Conservation (phyloP, 2,329 filamentous ascomycete species). For the Teratosphaeria zuluensis region DNA sequence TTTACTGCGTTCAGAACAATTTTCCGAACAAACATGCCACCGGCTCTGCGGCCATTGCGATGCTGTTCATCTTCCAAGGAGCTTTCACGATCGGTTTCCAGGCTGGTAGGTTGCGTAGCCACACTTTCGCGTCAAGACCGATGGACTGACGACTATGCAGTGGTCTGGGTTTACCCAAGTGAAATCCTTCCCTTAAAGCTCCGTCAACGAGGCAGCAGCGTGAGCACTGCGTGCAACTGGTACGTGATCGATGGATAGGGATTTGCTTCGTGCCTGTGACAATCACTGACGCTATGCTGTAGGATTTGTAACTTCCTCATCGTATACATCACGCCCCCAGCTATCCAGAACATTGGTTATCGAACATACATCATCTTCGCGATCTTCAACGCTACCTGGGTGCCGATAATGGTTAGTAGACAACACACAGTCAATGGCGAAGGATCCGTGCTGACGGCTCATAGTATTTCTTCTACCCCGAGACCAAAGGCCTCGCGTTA, state of each 20-base stretch:
- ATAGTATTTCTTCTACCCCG: conserved; percentile 44
- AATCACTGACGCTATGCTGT: conserved; percentile 2
- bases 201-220: not conserved
- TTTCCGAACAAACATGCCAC: conserved; percentile 4
- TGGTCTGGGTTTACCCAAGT: not conserved
- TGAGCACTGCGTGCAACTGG: not conserved
- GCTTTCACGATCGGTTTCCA: conserved; percentile 53
- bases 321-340: not conserved
- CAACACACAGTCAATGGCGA: not conserved
- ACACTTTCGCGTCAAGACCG: not conserved
- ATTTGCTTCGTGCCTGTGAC: not conserved
- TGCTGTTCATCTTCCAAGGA: conserved; percentile 55
- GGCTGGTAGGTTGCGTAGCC: conserved; percentile 46
- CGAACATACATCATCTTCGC: conserved; percentile 35
- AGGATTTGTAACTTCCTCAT: conserved; percentile 37
- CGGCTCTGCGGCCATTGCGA: conserved; percentile 33
- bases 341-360: conserved; percentile 9
- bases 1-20: conserved; percentile 22
- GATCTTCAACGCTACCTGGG: conserved; percentile 41
- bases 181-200: not conserved
- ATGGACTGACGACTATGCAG: not conserved
- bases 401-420: conserved; percentile 25
- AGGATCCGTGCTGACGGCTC: not conserved
- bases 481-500: conserved; percentile 52
- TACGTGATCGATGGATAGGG: not conserved